These are phyloP conservation scores for Geotrichum reessii DNA, from an alignment of 1,139 yeast genomes.

Conservation along the genomic window DNA sequence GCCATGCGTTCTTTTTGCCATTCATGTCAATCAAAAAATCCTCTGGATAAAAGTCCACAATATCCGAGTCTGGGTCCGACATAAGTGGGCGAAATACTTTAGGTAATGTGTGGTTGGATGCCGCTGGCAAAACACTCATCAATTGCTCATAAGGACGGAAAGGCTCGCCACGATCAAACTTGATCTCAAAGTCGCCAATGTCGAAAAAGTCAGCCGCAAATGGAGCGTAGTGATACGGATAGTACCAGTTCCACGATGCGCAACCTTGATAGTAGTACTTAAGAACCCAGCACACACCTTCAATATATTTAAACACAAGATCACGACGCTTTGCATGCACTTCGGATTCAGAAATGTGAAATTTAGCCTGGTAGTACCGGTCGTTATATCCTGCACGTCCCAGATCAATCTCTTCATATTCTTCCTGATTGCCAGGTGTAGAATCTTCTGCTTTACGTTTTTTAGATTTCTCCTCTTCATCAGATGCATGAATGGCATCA, in stretches of 20 bases:
- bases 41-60: slow-evolving; percentile 86
- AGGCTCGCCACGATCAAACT: slow-evolving; percentile 69
- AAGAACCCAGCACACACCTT: slow-evolving; percentile 94
- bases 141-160: slow-evolving; percentile 92
- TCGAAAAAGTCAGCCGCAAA: slow-evolving; percentile 82
- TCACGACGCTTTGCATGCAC: slow-evolving; percentile 56
- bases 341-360: slow-evolving; percentile 50
- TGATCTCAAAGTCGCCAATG: slow-evolving; percentile 53
- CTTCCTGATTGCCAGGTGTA: slow-evolving; percentile 24
- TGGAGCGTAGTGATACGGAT: slow-evolving; percentile 96
- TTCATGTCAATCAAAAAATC: slow-evolving; percentile 91
- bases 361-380: slow-evolving; percentile 75
- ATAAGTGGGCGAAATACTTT: slow-evolving; percentile 74
- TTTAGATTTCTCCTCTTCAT: slow-evolving; percentile 22
- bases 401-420: slow-evolving; percentile 52
- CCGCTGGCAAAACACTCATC: slow-evolving; percentile 97
- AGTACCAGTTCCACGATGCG: slow-evolving; percentile 98
- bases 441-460: slow-evolving; percentile 27
- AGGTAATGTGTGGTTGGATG: slow-evolving; percentile 89
- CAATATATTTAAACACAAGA: slow-evolving; percentile 71
- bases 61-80: slow-evolving; percentile 75
- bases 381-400: slow-evolving; percentile 86
- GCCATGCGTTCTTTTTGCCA: slow-evolving; percentile 94
- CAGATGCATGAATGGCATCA: slow-evolving; percentile 19
- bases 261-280: slow-evolving; percentile 95